A percentile compares a stretch with the other conserved stretches of the same genome.
These are phyloP conservation scores for Excoecaria agallocha DNA, from an alignment of 345 rosid species.

Conservation along the genomic window DNA sequence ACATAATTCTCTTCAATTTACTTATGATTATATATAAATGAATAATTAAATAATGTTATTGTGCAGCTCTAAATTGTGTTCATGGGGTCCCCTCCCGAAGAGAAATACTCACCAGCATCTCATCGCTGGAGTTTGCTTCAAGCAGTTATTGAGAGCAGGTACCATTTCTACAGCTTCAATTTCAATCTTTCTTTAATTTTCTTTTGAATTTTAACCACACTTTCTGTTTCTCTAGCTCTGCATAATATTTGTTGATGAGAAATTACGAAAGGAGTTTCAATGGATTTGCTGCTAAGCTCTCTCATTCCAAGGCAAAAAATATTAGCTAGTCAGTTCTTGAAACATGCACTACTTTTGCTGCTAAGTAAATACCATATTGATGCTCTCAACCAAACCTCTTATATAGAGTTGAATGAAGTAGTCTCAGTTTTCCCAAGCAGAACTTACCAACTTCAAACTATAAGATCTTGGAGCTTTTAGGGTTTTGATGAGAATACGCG, in stretches of 20 bases:
- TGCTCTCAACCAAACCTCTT: not conserved
- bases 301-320: constrained; percentile 35
- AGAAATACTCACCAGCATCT: constrained; percentile 19
- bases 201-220: not conserved
- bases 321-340: constrained; percentile 36
- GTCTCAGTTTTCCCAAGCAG: constrained; percentile 50
- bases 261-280: constrained; percentile 58
- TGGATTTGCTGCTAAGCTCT: constrained; percentile 55
- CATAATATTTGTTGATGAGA: constrained; percentile 34
- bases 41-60: no score
- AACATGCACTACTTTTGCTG: not conserved
- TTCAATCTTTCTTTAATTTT: not conserved
- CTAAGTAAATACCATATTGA: not conserved
- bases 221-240: constrained; percentile 22
- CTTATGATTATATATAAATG: not conserved
- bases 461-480: constrained; percentile 60
- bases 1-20: not conserved
- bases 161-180: not conserved
- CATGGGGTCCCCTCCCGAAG: constrained; percentile 40
- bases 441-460: constrained; percentile 35
- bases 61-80: constrained; percentile 40
- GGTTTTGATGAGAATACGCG: constrained; percentile 27
- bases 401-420: constrained; percentile 34
- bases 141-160: constrained; percentile 19
- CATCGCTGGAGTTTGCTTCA: constrained; percentile 30